Conservation (phyloP, 495 filamentous ascomycete genomes). For the Aspergillus nanangensis region DNA sequence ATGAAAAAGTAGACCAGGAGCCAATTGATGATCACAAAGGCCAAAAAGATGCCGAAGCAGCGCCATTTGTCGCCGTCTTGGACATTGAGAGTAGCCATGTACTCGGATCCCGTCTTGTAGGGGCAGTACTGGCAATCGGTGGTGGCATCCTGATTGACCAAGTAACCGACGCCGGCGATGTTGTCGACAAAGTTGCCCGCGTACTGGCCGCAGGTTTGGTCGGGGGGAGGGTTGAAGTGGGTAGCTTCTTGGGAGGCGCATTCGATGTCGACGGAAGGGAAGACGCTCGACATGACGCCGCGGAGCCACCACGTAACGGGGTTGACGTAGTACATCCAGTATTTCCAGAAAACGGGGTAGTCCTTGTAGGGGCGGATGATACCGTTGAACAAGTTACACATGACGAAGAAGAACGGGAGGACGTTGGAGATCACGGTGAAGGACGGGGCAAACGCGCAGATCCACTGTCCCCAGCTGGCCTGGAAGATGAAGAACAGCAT, state of each 20-base stretch:
- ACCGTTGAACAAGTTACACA: slow-evolving; percentile 72
- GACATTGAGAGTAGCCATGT: slow-evolving; percentile 65
- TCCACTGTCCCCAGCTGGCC: slow-evolving; percentile 78
- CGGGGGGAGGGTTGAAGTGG: slow-evolving; percentile 59
- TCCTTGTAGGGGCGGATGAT: slow-evolving; percentile 58
- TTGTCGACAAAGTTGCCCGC: slow-evolving; percentile 47
- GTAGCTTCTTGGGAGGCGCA: slow-evolving; percentile 60
- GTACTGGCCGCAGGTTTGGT: slow-evolving; percentile 60
- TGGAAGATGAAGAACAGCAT: slow-evolving; percentile 80
- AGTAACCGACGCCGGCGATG: slow-evolving; percentile 47
- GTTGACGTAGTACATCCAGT: slow-evolving; percentile 75
- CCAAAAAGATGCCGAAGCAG: slow-evolving; percentile 75
- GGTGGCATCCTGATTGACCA: slow-evolving; percentile 54
- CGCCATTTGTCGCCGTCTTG: slow-evolving; percentile 61
- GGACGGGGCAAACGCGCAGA: slow-evolving; percentile 72
- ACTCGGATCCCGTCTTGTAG: slow-evolving; percentile 61
- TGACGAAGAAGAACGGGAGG: slow-evolving; percentile 77
- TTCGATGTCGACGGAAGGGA: slow-evolving; percentile 49
- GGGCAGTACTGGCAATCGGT: slow-evolving; percentile 71
- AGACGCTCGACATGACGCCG: slow-evolving; percentile 61
- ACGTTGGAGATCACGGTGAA: slow-evolving; percentile 78
- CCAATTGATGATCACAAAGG: slow-evolving; percentile 75
- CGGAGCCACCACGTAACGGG: slow-evolving; percentile 68
- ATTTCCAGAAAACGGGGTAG: slow-evolving; percentile 70
- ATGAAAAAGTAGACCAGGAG: slow-evolving; percentile 80